phyloP scores from a whole-genome alignment of 352 stramenopile species.

The Globisporangium middletonii region DNA sequence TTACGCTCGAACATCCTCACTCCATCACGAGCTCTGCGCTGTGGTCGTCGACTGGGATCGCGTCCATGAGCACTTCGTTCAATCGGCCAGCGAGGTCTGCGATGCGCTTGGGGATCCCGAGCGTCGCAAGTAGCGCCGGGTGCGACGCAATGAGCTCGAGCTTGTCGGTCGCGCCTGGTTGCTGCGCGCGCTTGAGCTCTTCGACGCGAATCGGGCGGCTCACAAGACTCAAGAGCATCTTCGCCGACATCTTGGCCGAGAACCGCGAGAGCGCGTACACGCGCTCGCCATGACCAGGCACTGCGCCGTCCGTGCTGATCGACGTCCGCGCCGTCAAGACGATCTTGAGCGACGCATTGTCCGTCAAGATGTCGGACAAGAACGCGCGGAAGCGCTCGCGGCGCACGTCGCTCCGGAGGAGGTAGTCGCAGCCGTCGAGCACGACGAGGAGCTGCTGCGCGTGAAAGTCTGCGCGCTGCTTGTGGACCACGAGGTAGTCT shows the following conservation, averaged over 20 bases:
- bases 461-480: conserved; percentile 41
- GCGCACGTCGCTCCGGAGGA: conserved; percentile 39
- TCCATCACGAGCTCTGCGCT: conserved; percentile 17
- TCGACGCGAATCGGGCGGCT: conserved; percentile 66
- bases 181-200: conserved; percentile 41
- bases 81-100: conserved; percentile 63
- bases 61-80: conserved; percentile 65
- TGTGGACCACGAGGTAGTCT: conserved; percentile 47
- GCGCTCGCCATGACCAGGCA: conserved; percentile 61
- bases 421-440: conserved; percentile 66
- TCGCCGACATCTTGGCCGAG: conserved; percentile 60
- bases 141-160: conserved; percentile 73
- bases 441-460: conserved; percentile 57
- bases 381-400: conserved; percentile 62
- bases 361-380: conserved; percentile 62
- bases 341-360: conserved; percentile 69
- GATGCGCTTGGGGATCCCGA: conserved; percentile 62
- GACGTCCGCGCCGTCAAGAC: conserved; percentile 54
- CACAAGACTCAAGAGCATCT: conserved; percentile 71
- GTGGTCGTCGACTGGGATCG: conserved; percentile 37
- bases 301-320: conserved; percentile 56
- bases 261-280: conserved; percentile 65
- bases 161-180: conserved; percentile 36
- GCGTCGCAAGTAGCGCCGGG: conserved; percentile 48
- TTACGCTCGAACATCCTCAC: conserved; percentile 5